These are phyloP conservation scores for Ceratobasidium sp. DNA, from an alignment of 1,284 basidiomycete species.

Conservation along the genomic window DNA sequence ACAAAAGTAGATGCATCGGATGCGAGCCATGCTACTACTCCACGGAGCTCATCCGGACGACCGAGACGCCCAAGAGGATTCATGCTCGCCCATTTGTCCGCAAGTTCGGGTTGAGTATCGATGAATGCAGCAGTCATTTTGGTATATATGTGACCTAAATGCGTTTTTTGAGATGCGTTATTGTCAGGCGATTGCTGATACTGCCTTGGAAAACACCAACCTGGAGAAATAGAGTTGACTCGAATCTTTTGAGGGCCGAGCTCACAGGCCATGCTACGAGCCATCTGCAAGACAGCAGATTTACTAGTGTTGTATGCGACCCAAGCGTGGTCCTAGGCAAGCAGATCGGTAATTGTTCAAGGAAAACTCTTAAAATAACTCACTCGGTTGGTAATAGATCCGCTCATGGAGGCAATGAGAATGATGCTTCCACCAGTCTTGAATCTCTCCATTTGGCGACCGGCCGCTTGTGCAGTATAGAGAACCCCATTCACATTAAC, in stretches of 20 bases:
- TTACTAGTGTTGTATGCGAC: conserved; percentile 54
- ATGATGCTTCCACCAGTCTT: conserved; percentile 80
- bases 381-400: conserved; percentile 59
- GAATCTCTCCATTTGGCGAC: conserved; percentile 75
- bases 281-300: conserved; percentile 54
- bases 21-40: conserved; percentile 81
- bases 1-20: conserved; percentile 79
- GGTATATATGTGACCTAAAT: conserved; percentile 38
- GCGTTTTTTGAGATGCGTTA: not conserved
- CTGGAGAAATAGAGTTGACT: conserved; percentile 49
- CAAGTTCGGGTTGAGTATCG: conserved; percentile 70
- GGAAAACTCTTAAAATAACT: not conserved
- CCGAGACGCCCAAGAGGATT: conserved; percentile 81
- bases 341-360: not conserved
- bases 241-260: conserved; percentile 51
- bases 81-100: conserved; percentile 73
- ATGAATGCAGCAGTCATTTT: conserved; percentile 81
- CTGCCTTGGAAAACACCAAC: conserved; percentile 35
- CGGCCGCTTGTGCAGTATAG: conserved; percentile 80
- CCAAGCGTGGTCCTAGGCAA: conserved; percentile 46
- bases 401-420: conserved; percentile 86
- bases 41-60: conserved; percentile 76
- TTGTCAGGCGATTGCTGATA: not conserved
- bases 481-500: conserved; percentile 81
- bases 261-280: conserved; percentile 53